A percentile compares a stretch with the other conserved stretches of the same genome.
Evolutionary conservation across 2,329 filamentous ascomycete species (phyloP).

Genomic region (Xylaria sp.): DNA sequence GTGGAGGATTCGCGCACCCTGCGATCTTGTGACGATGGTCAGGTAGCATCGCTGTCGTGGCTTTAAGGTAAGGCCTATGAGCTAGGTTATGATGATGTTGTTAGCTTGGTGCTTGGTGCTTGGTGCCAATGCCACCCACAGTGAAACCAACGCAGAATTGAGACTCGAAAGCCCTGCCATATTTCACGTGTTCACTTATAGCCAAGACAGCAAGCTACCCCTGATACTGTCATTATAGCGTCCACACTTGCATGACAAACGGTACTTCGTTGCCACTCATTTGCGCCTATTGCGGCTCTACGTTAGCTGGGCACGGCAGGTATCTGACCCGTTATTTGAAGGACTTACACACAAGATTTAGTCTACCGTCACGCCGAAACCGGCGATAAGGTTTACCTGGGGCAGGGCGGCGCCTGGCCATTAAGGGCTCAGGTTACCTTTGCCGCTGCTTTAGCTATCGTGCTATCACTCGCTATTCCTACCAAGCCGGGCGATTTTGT

Average conservation of each 20-base stretch:
- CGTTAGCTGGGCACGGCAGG: background rate
- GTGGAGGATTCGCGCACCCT: constrained; percentile 24
- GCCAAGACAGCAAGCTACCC: constrained; percentile 14
- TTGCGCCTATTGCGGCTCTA: constrained; percentile 19
- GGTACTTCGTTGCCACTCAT: constrained; percentile 17
- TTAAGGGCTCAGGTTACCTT: background rate
- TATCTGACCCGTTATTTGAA: constrained; percentile 12
- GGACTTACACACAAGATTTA: background rate
- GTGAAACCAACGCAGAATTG: background rate
- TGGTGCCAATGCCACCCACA: constrained; percentile 10
- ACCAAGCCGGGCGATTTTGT: background rate
- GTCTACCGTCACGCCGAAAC: constrained; percentile 32
- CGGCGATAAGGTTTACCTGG: constrained; percentile 35
- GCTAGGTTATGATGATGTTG: constrained; percentile 9
- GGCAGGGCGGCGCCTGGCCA: constrained; percentile 11
- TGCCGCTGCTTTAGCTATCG: constrained; percentile 31
- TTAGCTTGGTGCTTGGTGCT: background rate
- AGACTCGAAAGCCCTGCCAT: constrained; percentile 3
- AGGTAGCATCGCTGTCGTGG: constrained; percentile 25
- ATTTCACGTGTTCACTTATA: constrained; percentile 20
- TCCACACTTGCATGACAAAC: constrained; percentile 10
- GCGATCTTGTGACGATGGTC: constrained; percentile 26
- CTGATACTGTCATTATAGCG: background rate
- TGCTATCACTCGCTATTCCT: constrained; percentile 15
- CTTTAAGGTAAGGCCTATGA: constrained; percentile 8